Evolutionary conservation across 192 early-diverging fungal species (phyloP).

Genomic region (Coemansia sp.): DNA sequence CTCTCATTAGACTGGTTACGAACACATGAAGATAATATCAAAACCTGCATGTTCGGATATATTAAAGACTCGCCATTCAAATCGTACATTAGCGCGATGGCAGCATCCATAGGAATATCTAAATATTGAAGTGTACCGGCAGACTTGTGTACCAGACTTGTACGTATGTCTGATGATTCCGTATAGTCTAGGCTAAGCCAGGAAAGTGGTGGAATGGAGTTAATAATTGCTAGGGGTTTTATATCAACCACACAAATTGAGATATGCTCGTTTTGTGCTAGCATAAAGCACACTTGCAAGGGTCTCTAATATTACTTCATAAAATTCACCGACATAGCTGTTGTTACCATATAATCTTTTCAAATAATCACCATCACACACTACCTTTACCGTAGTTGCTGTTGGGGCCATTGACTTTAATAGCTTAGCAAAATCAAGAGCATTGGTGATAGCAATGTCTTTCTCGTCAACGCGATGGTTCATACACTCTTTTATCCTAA

Average conservation of each 20-base stretch:
- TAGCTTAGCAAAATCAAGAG: background rate
- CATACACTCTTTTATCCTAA: background rate
- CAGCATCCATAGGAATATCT: background rate
- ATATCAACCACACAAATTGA: background rate
- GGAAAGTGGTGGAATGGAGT: background rate
- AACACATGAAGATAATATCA: background rate
- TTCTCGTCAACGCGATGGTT: background rate
- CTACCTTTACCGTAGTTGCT: background rate
- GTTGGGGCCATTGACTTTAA: background rate
- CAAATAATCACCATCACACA: background rate
- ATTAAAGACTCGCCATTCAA: background rate
- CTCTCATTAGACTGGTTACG: no score
- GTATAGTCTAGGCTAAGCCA: background rate
- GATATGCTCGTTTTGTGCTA: background rate
- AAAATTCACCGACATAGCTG: background rate
- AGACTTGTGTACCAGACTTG: background rate
- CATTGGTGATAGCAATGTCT: background rate
- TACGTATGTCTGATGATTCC: background rate
- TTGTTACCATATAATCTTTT: background rate
- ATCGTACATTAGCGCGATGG: background rate
- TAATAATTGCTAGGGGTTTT: no score
- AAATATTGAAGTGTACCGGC: background rate
- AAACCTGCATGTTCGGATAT: conserved; percentile 1
- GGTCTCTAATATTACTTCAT: background rate
- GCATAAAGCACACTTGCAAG: background rate